A percentile compares a stretch with the other conserved stretches of the same genome.
These are phyloP conservation scores for Gaillardinia entomophila DNA, from an alignment of 805 yeast genomes.

Conservation along the genomic window DNA sequence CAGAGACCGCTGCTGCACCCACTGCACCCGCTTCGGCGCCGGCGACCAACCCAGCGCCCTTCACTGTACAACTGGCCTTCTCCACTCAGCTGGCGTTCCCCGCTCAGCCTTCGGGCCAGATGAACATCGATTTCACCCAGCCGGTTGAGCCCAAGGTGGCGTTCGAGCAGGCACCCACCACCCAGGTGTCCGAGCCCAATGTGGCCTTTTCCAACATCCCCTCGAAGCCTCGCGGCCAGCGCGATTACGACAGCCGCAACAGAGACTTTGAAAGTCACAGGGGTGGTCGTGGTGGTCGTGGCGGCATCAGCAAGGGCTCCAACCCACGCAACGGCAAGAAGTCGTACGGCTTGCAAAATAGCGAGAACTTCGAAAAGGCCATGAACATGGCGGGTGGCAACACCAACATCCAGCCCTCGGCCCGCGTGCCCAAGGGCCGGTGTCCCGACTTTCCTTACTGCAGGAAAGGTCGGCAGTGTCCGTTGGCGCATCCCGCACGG, in stretches of 20 bases:
- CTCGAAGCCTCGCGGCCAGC: background rate
- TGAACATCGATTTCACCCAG: background rate
- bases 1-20: background rate
- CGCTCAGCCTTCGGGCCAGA: background rate
- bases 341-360: conserved; percentile 31
- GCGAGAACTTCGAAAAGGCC: conserved; percentile 37
- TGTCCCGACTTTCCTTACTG: conserved; percentile 72
- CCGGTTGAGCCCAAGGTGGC: background rate
- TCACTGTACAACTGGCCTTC: too few species aligned
- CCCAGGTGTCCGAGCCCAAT: background rate
- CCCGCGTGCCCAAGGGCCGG: conserved; percentile 53
- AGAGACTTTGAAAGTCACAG: conserved; percentile 1
- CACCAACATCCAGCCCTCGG: conserved; percentile 25
- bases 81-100: background rate
- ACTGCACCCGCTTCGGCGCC: conserved; percentile 4
- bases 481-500: conserved; percentile 74
- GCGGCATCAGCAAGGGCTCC: conserved; percentile 18
- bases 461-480: conserved; percentile 61
- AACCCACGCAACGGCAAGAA: conserved; percentile 14
- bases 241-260: background rate
- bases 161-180: too few species aligned
- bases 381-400: conserved; percentile 26
- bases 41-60: background rate
- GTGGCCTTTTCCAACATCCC: background rate
- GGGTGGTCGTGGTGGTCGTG: conserved; percentile 6